Evolutionary conservation across 2,329 filamentous ascomycete species (phyloP), one percentile per base, ranked within the genome.

Genomic region (Chrysosporium queenslandicum): DNA sequence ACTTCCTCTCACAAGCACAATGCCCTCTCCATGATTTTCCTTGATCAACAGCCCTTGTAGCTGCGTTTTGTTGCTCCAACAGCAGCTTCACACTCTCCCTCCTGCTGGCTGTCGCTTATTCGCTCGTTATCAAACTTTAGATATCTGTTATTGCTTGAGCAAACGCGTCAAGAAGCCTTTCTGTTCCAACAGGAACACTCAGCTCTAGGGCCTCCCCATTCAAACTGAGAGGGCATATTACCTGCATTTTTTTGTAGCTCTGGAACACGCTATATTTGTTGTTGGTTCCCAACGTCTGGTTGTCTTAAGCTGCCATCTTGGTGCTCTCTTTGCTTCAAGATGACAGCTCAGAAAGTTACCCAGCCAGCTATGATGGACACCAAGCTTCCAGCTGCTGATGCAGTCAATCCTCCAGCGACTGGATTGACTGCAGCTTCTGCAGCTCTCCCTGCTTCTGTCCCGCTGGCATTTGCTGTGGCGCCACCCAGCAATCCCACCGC

Each of bases 381-480:
- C 50, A 12, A 27, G 8, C 20, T 23, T 4, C 32, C 46, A 46
- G 47, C 47, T 37, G 16, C 47, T 34, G 47, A 50, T 20, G 40
- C 37, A 50, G 21, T 7, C 7, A 16, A 20, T 34, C n/a, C 25
- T 16, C 16, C 30, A 25, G 18, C 53, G 42, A 29, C 27, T 29
- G n/a, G n/a, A n/a, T n/a, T n/a, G n/a, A 41, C 63, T 60, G 18
- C 59, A 49, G 4, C 55, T 53, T 20, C 50, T 53, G 29, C 59
- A 60, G 30, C 74, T 76, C 0, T 45, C 46, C 53, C 71, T 76
- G 0, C 77, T 76, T 11, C 75, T 77, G 43, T 30, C 20, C 47
- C 37, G 41, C 43, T 45, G 37, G 34, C 12, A 40, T 23, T 20
- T 7, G 18, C 40, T 29, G 6, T 43, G 27, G 27, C 36, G 20